These are phyloP conservation scores for Polytrichum commune DNA, from an alignment of 225 moss, liverwort and hornwort species.

Conservation along the genomic window DNA sequence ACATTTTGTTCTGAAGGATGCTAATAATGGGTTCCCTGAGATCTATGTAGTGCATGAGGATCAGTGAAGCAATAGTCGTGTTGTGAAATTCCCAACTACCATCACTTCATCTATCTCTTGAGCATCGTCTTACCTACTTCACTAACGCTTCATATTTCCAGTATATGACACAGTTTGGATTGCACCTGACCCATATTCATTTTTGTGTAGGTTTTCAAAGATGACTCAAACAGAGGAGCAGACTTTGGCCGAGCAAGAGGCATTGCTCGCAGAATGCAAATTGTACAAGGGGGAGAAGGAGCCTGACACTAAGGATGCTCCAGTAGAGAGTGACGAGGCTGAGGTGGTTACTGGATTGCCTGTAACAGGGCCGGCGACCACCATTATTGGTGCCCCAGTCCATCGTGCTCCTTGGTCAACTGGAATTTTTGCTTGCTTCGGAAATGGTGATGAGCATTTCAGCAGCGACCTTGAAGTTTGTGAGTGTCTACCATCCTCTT, in stretches of 20 bases:
- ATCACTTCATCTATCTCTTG: too few species aligned
- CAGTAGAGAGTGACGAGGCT: conserved; percentile 23
- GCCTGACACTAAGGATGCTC: conserved; percentile 64
- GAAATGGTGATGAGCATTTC: conserved; percentile 73
- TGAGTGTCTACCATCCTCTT: conserved; percentile 30
- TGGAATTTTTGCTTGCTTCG: conserved; percentile 60
- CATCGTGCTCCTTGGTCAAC: conserved; percentile 69
- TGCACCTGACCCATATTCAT: too few species aligned
- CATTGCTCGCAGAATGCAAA: conserved; percentile 38
- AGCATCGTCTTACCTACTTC: too few species aligned
- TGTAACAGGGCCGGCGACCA: conserved; percentile 29
- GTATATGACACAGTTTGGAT: too few species aligned
- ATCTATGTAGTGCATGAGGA: too few species aligned
- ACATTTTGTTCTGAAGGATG: too few species aligned
- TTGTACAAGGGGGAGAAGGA: conserved; percentile 80
- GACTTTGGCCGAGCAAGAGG: conserved; percentile 57
- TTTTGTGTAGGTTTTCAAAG: conserved; percentile 8
- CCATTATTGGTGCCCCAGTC: conserved; percentile 48
- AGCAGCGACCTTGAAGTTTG: conserved; percentile 92
- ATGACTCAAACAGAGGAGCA: conserved; percentile 46
- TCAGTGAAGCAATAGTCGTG: too few species aligned
- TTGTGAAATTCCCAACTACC: too few species aligned
- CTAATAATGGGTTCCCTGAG: too few species aligned
- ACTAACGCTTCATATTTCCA: too few species aligned
- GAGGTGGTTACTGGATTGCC: conserved; percentile 55